phyloP scores from a whole-genome alignment of 495 filamentous ascomycete species.

The Tuber aestivum region DNA sequence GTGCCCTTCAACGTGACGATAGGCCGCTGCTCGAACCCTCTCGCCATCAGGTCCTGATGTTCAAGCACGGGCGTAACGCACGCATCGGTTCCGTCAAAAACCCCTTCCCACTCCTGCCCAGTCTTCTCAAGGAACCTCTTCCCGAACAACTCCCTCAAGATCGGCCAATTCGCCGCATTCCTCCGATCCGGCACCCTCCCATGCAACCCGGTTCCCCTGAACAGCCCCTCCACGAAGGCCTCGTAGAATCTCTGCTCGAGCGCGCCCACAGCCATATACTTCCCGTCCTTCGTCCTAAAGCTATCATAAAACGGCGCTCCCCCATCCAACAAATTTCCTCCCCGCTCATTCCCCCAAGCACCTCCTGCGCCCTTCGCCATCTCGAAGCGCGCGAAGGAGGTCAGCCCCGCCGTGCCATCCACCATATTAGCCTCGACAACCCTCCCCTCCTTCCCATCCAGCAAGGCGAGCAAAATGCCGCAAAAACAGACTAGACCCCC shows the following conservation, averaged over 20 bases:
- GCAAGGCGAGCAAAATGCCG: slow-evolving; percentile 60
- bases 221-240: slow-evolving; percentile 58
- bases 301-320: slow-evolving; percentile 83
- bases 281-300: slow-evolving; percentile 75
- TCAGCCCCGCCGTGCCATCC: slow-evolving; percentile 73
- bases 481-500: slow-evolving; percentile 74
- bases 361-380: slow-evolving; percentile 48
- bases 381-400: slow-evolving; percentile 64
- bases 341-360: slow-evolving; percentile 58
- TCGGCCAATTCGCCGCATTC: slow-evolving; percentile 60
- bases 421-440: slow-evolving; percentile 97
- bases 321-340: slow-evolving; percentile 72
- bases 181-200: slow-evolving; percentile 52
- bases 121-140: slow-evolving; percentile 65
- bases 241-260: slow-evolving; percentile 80
- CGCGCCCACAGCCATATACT: slow-evolving; percentile 84
- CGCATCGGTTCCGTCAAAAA: slow-evolving; percentile 86
- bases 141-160: slow-evolving; percentile 56
- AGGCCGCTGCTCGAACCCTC: slow-evolving; percentile 62
- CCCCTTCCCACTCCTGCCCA: slow-evolving; percentile 69
- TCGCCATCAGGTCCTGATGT: slow-evolving; percentile 62
- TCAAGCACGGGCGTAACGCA: slow-evolving; percentile 83
- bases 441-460: slow-evolving; percentile 63
- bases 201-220: slow-evolving; percentile 44
- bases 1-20: slow-evolving; percentile 62